A percentile compares a stretch with the other conserved stretches of the same genome.
Conservation (phyloP, 495 filamentous ascomycete species). For the Daldinia vernicosa region DNA sequence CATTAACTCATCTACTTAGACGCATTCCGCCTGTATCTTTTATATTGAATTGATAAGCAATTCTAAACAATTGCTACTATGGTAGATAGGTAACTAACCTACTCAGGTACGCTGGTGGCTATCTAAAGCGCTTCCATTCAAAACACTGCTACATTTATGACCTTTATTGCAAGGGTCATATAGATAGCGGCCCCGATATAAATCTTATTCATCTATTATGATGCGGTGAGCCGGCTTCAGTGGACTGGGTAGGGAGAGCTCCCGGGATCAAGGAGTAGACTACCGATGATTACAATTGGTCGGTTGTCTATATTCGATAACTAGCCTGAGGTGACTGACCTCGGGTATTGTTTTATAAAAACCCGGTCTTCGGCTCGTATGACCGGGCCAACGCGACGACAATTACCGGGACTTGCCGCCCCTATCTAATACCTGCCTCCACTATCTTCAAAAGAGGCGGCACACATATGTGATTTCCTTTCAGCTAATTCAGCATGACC, state of each 20-base stretch:
- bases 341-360: conserved; percentile 27
- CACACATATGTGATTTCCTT: not conserved
- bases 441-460: not conserved
- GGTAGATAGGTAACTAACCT: not conserved
- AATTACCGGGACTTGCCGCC: not conserved
- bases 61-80: not conserved
- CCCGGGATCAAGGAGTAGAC: not conserved
- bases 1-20: not conserved
- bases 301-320: not conserved
- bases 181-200: not conserved
- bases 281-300: not conserved
- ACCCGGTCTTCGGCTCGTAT: conserved; percentile 22
- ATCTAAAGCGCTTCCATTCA: not conserved
- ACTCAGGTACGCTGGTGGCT: not conserved
- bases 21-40: not conserved
- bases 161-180: not conserved
- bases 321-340: conserved; percentile 12
- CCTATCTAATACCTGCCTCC: conserved; percentile 14
- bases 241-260: not conserved
- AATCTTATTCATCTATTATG: not conserved
- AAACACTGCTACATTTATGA: not conserved
- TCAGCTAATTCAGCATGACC: not conserved
- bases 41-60: not conserved
- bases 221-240: not conserved
- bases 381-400: conserved; percentile 11